Evolutionary conservation across 2,329 filamentous ascomycete genomes (phyloP).

Genomic region (Botrytis cinerea): DNA sequence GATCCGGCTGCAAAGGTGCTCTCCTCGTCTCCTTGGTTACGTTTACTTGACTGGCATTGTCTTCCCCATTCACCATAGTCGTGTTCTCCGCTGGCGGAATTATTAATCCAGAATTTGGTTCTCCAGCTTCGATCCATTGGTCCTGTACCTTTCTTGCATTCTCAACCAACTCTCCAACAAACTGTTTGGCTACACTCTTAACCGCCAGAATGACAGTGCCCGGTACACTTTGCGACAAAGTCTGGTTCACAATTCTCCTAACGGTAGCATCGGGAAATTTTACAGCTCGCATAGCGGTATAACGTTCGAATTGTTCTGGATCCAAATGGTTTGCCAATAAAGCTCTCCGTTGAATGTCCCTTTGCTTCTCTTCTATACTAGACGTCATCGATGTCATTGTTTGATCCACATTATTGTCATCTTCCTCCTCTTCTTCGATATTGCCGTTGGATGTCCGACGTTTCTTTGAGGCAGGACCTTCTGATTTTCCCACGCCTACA

Average conservation of each 20-base stretch:
- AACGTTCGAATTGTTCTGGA: constrained; percentile 66
- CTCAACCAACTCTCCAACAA: constrained; percentile 75
- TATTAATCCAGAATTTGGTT: constrained; percentile 57
- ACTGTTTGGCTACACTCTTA: constrained; percentile 74
- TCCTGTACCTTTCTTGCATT: constrained; percentile 68
- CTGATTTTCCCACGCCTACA: constrained; percentile 28
- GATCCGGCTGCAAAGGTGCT: constrained; percentile 70
- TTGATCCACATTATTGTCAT: constrained; percentile 44
- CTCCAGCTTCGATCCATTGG: constrained; percentile 66
- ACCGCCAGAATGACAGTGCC: constrained; percentile 74
- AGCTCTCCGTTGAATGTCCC: constrained; percentile 57
- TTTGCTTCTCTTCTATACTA: constrained; percentile 66
- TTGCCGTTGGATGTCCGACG: constrained; percentile 46
- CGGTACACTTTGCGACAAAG: constrained; percentile 76
- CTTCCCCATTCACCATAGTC: constrained; percentile 25
- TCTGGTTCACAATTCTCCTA: constrained; percentile 76
- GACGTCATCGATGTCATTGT: constrained; percentile 49
- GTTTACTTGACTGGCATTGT: constrained; percentile 38
- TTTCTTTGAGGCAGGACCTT: constrained; percentile 47
- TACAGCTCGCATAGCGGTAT: constrained; percentile 69
- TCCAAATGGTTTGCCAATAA: constrained; percentile 68
- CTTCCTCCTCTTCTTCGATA: constrained; percentile 56
- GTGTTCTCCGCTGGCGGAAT: constrained; percentile 43
- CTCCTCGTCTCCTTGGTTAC: constrained; percentile 45
- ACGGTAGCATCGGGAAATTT: constrained; percentile 70